Evolutionary conservation across 108 stramenopile species (phyloP).

Genomic region (Fragilariopsis cylindrus): DNA sequence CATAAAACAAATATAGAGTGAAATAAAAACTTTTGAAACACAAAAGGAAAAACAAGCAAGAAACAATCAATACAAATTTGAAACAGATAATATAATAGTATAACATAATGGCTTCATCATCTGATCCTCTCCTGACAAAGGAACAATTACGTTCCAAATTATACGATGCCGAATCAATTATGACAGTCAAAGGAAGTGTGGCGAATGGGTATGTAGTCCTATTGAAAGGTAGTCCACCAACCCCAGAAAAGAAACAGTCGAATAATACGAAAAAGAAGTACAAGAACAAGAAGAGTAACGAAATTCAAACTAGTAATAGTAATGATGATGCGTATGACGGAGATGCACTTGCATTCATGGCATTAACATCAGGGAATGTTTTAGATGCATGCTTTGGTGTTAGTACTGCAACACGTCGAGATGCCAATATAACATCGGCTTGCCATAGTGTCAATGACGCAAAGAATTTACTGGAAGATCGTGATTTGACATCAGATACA

Average conservation of each 20-base stretch:
- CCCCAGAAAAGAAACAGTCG: neutral
- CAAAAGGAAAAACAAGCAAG: too few species aligned
- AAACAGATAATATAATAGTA: too few species aligned
- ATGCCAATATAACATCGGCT: conserved; percentile 28
- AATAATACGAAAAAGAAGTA: conserved; percentile 8
- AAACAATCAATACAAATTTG: too few species aligned
- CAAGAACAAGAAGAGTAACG: conserved; percentile 6
- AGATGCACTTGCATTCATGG: conserved; percentile 42
- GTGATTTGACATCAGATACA: conserved; percentile 25
- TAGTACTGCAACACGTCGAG: neutral
- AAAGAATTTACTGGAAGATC: conserved; percentile 38
- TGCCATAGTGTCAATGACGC: conserved; percentile 21
- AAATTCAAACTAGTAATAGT: neutral
- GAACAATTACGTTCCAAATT: conserved; percentile 20
- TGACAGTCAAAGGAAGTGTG: conserved; percentile 24
- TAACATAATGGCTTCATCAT: conserved; percentile 10
- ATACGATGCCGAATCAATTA: conserved; percentile 43
- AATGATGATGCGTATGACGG: neutral
- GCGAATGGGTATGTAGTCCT: conserved; percentile 41
- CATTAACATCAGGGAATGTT: conserved; percentile 64
- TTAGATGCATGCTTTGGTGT: conserved; percentile 67
- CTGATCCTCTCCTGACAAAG: conserved; percentile 24
- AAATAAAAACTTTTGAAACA: too few species aligned
- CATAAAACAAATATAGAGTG: too few species aligned
- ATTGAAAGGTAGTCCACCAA: conserved; percentile 20